These are phyloP conservation scores for Apiosordaria backusii DNA, from an alignment of 495 filamentous ascomycete genomes.

Conservation along the genomic window DNA sequence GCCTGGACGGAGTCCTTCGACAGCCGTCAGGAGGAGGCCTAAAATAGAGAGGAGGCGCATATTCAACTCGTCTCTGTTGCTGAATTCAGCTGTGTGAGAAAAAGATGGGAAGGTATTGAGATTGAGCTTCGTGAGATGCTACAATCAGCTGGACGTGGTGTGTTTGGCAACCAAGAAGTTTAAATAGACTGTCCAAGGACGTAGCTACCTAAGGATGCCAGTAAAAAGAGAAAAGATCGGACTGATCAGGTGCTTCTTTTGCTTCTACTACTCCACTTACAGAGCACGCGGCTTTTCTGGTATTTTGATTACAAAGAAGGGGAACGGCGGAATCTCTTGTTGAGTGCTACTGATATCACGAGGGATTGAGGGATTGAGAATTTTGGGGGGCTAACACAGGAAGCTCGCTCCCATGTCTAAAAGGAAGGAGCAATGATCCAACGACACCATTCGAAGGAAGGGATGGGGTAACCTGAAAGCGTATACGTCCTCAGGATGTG, in stretches of 20 bases:
- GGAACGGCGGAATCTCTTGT: background rate
- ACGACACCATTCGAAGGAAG: background rate
- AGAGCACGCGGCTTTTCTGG: background rate
- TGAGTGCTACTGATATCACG: background rate
- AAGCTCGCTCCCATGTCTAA: background rate
- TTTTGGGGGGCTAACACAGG: background rate
- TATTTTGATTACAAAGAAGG: background rate
- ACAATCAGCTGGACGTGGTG: background rate
- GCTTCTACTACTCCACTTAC: background rate
- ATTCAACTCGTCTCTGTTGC: background rate
- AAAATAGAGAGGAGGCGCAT: background rate
- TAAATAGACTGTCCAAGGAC: too few relatives aligned
- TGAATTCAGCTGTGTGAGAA: background rate
- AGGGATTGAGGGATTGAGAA: too few relatives aligned
- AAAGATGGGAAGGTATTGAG: background rate
- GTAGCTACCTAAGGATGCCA: too few relatives aligned
- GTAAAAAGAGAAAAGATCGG: background rate
- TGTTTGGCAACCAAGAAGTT: too few relatives aligned
- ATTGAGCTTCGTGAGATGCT: background rate
- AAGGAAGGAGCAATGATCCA: background rate
- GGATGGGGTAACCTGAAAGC: background rate
- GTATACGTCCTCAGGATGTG: too few relatives aligned
- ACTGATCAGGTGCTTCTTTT: background rate
- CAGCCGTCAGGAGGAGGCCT: background rate
- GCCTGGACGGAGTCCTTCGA: conserved; percentile 20